Conservation (phyloP, 2,329 filamentous ascomycete genomes). For the Pestalotiopsis fici region DNA sequence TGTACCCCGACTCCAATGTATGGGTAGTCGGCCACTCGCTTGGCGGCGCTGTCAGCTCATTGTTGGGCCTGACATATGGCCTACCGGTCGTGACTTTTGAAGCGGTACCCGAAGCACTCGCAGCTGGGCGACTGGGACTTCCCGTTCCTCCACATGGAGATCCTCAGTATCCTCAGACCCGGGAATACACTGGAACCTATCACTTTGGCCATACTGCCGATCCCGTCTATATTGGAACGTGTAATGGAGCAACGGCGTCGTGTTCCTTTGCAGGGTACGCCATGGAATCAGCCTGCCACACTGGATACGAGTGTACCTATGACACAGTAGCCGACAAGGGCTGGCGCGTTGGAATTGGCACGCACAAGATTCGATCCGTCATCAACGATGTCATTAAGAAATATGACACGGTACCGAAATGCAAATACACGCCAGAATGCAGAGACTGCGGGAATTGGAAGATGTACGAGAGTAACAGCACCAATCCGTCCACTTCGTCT, state of each 20-base stretch:
- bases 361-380: constrained; percentile 85
- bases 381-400: constrained; percentile 84
- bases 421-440: constrained; percentile 75
- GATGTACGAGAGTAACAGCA: constrained; percentile 90
- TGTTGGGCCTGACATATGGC: constrained; percentile 89
- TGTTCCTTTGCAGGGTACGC: constrained; percentile 94
- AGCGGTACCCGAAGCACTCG: constrained; percentile 86
- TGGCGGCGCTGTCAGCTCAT: constrained; percentile 84
- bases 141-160: constrained; percentile 80
- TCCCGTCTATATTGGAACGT: constrained; percentile 90
- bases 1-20: constrained; percentile 82
- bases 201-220: constrained; percentile 97
- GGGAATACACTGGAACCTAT: constrained; percentile 74
- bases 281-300: constrained; percentile 90
- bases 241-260: constrained; percentile 84
- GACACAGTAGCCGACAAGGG: constrained; percentile 90
- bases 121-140: constrained; percentile 81
- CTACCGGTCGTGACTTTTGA: constrained; percentile 91
- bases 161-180: constrained; percentile 68
- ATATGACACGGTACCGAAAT: constrained; percentile 80
- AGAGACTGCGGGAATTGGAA: constrained; percentile 93
- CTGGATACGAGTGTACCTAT: constrained; percentile 84
- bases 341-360: constrained; percentile 88
- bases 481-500: constrained; percentile 68
- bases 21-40: constrained; percentile 94